Base-by-base conservation (phyloP, 768 basidiomycete species). In the Leucosporidium yakuticum region DNA sequence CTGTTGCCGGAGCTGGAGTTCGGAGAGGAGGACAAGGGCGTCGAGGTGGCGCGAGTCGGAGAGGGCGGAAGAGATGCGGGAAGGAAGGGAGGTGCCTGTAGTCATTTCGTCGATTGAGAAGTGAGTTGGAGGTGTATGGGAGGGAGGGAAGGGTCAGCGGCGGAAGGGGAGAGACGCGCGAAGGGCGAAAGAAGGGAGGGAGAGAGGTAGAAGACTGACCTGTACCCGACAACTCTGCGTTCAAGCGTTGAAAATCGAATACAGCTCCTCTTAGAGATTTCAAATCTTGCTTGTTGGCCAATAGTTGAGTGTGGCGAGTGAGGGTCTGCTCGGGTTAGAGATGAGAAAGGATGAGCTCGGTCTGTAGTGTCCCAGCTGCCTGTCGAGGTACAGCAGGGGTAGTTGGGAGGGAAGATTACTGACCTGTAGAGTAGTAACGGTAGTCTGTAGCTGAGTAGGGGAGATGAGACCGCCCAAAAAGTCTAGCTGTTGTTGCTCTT, bases 1-100 rank as follows among this genome's bases (percentile, higher is more conserved):
- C 11, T 83, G 79, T 17, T 77, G 75, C 9, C 83, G 80, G 29
- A 82, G 80, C 56, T 80, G 81, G 79, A 84, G 82, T 73, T 84
- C 83, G 49, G 83, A 80, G n/a, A 85, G 79, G n/a, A 83, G 77
- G 31, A 84, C 81, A 34, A 84, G 81, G 8, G 84, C 83, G 67
- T 83, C 82, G 61, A 80, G 69, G 68, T 81, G 80, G 44, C 82
- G 77, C 66, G 82, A 80, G 73, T 82, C 78, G 58, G 81, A 71
- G 58, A 84, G 77, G 0, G 83, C 80, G 15, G 81, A 64, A 20
- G 71, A 72, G 54, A 72, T 72, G 29, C 71, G 62, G 9, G 67
- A 69, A 3, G 70, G 44, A 29, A 71, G 59, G 9, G 70, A 68
- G 34, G 57, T 60, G 20, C 70, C 70, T 67, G 59, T 27, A 19